Evolutionary conservation across 2,329 filamentous ascomycete genomes (phyloP), one percentile per base, ranked within the genome.

Genomic region (Emergomyces pasteurianus): DNA sequence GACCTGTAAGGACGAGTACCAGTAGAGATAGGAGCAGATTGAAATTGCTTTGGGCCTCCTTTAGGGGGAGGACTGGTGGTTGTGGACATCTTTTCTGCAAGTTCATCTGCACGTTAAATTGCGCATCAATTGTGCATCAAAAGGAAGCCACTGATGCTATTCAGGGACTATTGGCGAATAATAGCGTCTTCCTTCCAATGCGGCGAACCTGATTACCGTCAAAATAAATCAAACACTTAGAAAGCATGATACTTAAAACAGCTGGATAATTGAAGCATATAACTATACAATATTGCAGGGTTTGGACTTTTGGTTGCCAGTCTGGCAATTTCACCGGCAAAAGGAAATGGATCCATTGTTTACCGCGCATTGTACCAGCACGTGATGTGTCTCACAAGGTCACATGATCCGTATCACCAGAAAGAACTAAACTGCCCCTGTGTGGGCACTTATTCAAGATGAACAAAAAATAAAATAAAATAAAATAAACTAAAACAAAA

Each of bases 1-100:
- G 83, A 86, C 62, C 83, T 76, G 67, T 86, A 86, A 2, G 83
- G 83, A 52, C 83, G 77, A 58, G 76, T 71, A 18, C 74, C 74
- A 54, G 74, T 72, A 61, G 75, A 75, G 63, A 77, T 66, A 46
- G 55, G 46, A 12, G n/a, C 47, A 6, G 28, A 46, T 34, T 8
- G 57, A 7, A 21, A 49, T 21, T 58, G 23, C 6, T 52, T 58
- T 18, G 57, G 28, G 4, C n/a, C 28, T 21, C 42, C 57, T 16
- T 42, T 58, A 16, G 31, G 36, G 23, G 43, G 43, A 50, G 57
- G 57, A 10, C n/a, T 52, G 8, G 55, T 40, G 40, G 40, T 21
- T 57, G 40, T 10, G 14, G 55, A 46, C 55, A 57, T 57, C 6
- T 46, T 46, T 34, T 46, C 55, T 46, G 16, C 26, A 36, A 23